Evolutionary conservation across 805 yeast genomes (phyloP).

Genomic region (Cyberlindnera maritima): DNA sequence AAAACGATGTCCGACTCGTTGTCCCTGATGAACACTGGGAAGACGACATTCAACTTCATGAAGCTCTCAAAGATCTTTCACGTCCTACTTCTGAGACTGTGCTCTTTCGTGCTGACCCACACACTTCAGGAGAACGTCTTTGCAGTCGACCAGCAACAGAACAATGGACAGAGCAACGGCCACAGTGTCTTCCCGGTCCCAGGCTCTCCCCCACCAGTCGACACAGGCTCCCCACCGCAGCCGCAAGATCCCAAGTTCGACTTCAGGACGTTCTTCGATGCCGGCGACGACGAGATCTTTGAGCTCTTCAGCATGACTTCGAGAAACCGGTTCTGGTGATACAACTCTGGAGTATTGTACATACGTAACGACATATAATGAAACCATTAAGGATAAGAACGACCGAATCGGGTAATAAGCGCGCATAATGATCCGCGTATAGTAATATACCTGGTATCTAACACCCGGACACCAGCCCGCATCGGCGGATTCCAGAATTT

Average conservation of each 20-base stretch:
- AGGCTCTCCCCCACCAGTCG: background rate
- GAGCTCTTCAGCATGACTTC: constrained; percentile 17
- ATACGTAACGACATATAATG: background rate
- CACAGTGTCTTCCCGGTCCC: background rate
- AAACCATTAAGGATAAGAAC: background rate
- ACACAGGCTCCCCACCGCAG: background rate
- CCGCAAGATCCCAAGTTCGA: constrained; percentile 7
- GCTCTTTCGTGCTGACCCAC: constrained; percentile 12
- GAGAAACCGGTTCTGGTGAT: constrained; percentile 3
- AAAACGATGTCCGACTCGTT: constrained; percentile 12
- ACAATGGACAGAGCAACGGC: background rate
- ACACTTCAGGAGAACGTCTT: constrained; percentile 3
- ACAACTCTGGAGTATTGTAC: no score
- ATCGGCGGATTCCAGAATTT: constrained; percentile 10
- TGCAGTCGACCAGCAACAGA: no score
- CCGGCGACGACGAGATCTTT: constrained; percentile 14
- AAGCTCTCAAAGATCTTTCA: constrained; percentile 19
- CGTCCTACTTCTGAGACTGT: constrained; percentile 12
- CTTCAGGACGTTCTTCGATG: constrained; percentile 12
- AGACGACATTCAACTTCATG: constrained; percentile 15
- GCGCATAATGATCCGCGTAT: background rate
- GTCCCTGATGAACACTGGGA: constrained; percentile 10
- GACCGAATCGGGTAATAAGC: background rate
- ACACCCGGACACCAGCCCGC: constrained; percentile 6
- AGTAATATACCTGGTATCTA: no score